Percentiles rank a stretch among this genome's conserved stretches.
These are phyloP conservation scores for Pistacia atlantica DNA, from an alignment of 345 rosid genomes.

Conservation along the genomic window DNA sequence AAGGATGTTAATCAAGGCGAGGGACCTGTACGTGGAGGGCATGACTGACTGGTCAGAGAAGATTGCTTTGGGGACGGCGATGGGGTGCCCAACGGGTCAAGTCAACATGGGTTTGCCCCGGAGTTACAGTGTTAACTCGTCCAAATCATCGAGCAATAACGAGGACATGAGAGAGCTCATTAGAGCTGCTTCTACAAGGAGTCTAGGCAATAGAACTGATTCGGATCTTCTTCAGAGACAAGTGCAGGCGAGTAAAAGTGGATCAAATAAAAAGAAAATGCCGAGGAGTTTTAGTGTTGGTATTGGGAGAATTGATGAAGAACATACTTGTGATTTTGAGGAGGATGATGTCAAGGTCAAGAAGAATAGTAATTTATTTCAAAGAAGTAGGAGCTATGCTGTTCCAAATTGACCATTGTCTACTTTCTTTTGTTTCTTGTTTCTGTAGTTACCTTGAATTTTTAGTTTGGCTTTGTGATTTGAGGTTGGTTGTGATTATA, in stretches of 20 bases:
- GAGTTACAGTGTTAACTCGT: slow-evolving; percentile 48
- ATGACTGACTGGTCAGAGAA: slow-evolving; percentile 59
- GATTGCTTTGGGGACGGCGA: slow-evolving; percentile 28
- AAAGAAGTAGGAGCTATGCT: slow-evolving; percentile 53
- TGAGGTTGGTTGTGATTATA: no score
- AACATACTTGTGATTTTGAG: slow-evolving; percentile 54
- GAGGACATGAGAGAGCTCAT: slow-evolving; percentile 52
- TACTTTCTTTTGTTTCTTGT: no score
- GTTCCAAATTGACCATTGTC: slow-evolving; percentile 1
- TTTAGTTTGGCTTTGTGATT: no score
- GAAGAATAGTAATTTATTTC: slow-evolving; percentile 8
- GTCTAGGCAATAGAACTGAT: slow-evolving; percentile 13
- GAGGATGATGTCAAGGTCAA: slow-evolving; percentile 28
- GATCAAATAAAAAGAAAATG: slow-evolving; percentile 14
- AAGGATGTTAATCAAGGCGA: slow-evolving; percentile 46
- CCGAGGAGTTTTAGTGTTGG: slow-evolving; percentile 44
- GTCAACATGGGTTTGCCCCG: slow-evolving; percentile 38
- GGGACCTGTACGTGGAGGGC: slow-evolving; percentile 63
- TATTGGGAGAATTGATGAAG: slow-evolving; percentile 84
- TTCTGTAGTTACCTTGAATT: no score
- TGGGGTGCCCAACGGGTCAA: slow-evolving; percentile 50
- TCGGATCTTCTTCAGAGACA: slow-evolving; percentile 8
- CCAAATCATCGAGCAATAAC: slow-evolving; percentile 26
- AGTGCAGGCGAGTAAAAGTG: background rate
- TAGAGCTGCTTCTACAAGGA: slow-evolving; percentile 51